Evolutionary conservation across 441 rosid genomes (phyloP).

Genomic region (Syzygium malaccense): DNA sequence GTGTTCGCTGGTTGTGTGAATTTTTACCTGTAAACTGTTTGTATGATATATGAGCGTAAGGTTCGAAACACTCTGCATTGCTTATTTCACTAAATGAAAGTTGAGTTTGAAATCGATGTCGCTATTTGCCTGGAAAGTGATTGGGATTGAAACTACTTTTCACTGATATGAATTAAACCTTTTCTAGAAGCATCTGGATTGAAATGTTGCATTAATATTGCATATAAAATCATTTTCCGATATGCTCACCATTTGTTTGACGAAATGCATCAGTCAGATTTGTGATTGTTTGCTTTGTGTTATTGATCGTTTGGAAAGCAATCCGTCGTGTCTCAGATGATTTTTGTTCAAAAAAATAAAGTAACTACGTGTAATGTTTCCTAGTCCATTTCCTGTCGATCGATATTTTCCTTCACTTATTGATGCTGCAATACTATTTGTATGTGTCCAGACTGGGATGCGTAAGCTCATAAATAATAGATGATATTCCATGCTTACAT

Average conservation of each 20-base stretch:
- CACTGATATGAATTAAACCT: neutral
- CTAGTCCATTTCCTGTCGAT: neutral
- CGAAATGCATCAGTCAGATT: neutral
- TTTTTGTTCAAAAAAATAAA: neutral
- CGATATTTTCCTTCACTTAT: neutral
- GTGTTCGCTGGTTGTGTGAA: neutral
- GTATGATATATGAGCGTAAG: neutral
- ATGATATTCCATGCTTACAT: no score
- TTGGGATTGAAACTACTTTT: neutral
- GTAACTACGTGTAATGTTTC: neutral
- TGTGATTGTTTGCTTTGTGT: neutral
- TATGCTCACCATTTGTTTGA: neutral
- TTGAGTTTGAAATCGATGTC: no score
- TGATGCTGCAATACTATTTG: neutral
- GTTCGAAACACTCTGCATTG: neutral
- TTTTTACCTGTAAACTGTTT: neutral
- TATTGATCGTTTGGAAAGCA: neutral
- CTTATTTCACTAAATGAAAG: neutral
- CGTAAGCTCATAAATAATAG: no score
- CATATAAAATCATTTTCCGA: neutral
- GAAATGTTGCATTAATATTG: neutral
- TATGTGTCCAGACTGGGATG: no score
- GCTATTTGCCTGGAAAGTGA: neutral
- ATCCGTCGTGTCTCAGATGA: neutral
- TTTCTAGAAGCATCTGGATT: neutral